A percentile compares a stretch with the other conserved stretches of the same genome.
phyloP scores from a whole-genome alignment of 345 rosid genomes.

The Aethionema arabicum region DNA sequence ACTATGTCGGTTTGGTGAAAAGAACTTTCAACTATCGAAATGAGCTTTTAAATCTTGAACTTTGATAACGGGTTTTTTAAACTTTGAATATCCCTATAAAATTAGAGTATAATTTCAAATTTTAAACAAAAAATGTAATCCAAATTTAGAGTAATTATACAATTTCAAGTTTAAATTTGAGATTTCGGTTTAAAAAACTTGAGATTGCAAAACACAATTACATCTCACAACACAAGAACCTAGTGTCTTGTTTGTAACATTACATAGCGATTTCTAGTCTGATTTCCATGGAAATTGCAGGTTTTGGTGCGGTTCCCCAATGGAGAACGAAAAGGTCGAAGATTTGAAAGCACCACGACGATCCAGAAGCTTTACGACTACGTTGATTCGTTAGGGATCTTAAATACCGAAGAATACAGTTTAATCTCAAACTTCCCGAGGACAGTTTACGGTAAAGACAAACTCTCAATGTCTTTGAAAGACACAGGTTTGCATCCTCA shows the following conservation, averaged over 20 bases:
- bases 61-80: no score
- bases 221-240: neutral
- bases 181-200: no score
- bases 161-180: no score
- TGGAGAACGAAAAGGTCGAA: conserved; percentile 95
- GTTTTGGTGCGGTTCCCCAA: conserved; percentile 87
- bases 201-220: neutral
- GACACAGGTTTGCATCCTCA: conserved; percentile 98
- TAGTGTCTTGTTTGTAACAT: no score
- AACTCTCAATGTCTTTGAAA: conserved; percentile 57
- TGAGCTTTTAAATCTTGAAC: no score
- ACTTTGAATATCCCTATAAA: no score
- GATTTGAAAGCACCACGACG: conserved; percentile 58
- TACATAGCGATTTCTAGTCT: no score
- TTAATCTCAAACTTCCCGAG: conserved; percentile 93
- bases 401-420: conserved; percentile 69
- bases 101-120: no score
- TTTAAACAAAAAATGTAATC: no score
- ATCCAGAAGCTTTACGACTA: conserved; percentile 76
- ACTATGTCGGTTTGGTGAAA: no score
- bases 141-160: no score
- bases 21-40: no score
- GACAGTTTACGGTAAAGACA: conserved; percentile 66
- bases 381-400: conserved; percentile 84
- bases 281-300: conserved; percentile 33